phyloP scores from a whole-genome alignment of 306 rosid genomes.

The Styphnolobium japonicum region DNA sequence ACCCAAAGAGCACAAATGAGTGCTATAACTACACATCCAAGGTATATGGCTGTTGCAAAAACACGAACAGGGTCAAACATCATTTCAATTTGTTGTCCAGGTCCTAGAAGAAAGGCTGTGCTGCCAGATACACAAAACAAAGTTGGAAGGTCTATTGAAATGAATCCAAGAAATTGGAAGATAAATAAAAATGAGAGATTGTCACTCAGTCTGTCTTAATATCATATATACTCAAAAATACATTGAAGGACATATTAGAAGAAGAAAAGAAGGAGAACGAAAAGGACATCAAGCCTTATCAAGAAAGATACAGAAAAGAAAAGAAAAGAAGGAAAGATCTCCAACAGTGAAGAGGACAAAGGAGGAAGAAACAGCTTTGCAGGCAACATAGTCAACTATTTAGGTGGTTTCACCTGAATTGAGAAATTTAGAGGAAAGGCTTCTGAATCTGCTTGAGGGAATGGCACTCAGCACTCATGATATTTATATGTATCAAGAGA shows the following conservation, averaged over 20 bases:
- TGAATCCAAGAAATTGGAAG: conserved; percentile 18
- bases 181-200: not conserved
- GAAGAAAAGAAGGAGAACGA: not conserved
- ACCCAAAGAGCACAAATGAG: conserved; percentile 93
- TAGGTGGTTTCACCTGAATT: not conserved
- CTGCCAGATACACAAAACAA: conserved; percentile 59
- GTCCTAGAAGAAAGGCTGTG: conserved; percentile 93
- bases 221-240: not conserved
- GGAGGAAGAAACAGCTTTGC: not conserved
- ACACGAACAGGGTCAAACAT: conserved; percentile 86
- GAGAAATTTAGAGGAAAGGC: too few relatives aligned
- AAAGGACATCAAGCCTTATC: not conserved
- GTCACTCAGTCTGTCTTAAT: not conserved
- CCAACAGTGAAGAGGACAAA: not conserved
- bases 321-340: not conserved
- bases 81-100: conserved; percentile 65
- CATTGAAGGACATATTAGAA: not conserved
- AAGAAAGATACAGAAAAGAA: not conserved
- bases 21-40: conserved; percentile 82
- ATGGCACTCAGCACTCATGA: too few relatives aligned
- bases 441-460: too few relatives aligned
- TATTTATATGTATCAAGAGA: too few relatives aligned
- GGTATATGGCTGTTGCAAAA: conserved; percentile 77
- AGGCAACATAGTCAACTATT: not conserved
- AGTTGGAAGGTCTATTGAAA: conserved; percentile 13